Evolutionary conservation across 140 eudicot species (phyloP), one percentile per base, ranked within the genome.

Genomic region (Oenanthe javanica): DNA sequence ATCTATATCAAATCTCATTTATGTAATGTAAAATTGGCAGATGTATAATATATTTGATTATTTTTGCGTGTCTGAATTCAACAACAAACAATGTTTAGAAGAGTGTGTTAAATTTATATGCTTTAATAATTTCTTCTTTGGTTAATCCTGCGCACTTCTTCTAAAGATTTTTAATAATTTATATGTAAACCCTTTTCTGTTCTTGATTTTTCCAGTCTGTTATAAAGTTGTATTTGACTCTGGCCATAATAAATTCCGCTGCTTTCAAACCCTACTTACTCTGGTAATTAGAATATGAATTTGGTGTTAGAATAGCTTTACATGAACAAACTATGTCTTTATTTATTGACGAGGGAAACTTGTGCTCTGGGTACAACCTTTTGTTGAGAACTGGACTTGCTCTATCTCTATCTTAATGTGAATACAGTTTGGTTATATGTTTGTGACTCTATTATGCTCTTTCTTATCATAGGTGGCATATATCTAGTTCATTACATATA

Each of bases 31-130:
- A 48, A 46, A 27, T 45, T 73, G 77, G 50, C 13, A 21, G 79
- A 77, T 9, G 52, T 85, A 38, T 50, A 75, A 77, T 9, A 64
- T 85, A 38, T 50, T 75, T 42, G 9, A 51, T 27, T 15, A 36
- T 50, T 75, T 21, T 54, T 50, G 31, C 46, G 64, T 67, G 16
- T 69, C 31, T 49, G n/a, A 13, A 6, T 10, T 12, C 67, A 52
- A 36, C 15, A 13, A 31, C 18, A 31, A 71, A 12, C 45, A 9
- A 27, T 19, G 27, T 66, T 11, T 12, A 12, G 4, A 66, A 66
- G 72, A 59, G 38, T 10, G 27, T 61, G 14, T 61, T 63, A 63
- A 63, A 21, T 11, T 66, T 66, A 21, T 61, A n/a, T 61, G 23
- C 36, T n/a, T 6, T 12, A 9, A 61, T n/a, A 61, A n/a, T n/a